Percentiles rank a stretch among this genome's conserved stretches.
Evolutionary conservation across 2,329 filamentous ascomycete genomes (phyloP).

Genomic region (Chrysosporium keratinophilum): DNA sequence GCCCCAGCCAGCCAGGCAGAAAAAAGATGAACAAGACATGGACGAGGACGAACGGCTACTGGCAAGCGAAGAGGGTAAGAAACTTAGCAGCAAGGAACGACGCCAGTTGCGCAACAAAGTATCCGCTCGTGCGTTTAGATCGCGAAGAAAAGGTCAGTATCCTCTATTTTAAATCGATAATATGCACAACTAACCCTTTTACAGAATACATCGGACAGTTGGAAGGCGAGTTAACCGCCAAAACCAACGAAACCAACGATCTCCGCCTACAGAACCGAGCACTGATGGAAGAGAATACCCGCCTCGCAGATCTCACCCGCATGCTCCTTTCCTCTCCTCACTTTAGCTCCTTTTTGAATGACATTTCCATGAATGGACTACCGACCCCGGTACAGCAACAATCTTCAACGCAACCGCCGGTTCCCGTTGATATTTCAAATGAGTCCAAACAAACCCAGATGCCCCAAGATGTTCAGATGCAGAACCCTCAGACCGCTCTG

Average conservation of each 20-base stretch:
- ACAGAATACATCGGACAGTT: constrained; percentile 94
- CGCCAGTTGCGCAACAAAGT: constrained; percentile 98
- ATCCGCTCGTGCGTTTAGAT: constrained; percentile 92
- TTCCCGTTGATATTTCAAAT: constrained; percentile 49
- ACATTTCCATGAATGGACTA: constrained; percentile 53
- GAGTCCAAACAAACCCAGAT: constrained; percentile 53
- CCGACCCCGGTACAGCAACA: constrained; percentile 29
- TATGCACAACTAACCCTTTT: constrained; percentile 41
- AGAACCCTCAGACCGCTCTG: constrained; percentile 59
- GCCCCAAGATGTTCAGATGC: constrained; percentile 46
- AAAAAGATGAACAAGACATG: constrained; percentile 98
- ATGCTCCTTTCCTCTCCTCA: constrained; percentile 71
- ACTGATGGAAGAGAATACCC: constrained; percentile 75
- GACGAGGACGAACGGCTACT: constrained; percentile 90
- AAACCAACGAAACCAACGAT: constrained; percentile 72
- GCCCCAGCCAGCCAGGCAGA: constrained; percentile 60
- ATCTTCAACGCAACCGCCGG: constrained; percentile 33
- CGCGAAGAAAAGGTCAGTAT: constrained; percentile 81
- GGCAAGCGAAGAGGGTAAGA: constrained; percentile 97
- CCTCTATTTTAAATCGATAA: constrained; percentile 6
- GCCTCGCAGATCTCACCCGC: constrained; percentile 64
- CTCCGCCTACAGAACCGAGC: constrained; percentile 71
- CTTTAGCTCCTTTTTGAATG: constrained; percentile 70
- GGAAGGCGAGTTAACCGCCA: constrained; percentile 74
- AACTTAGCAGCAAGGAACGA: constrained; percentile 94